Percentiles rank a stretch among this genome's conserved stretches.
These are phyloP conservation scores for Leucosporidium scottii DNA, from an alignment of 768 basidiomycete species.

Conservation along the genomic window DNA sequence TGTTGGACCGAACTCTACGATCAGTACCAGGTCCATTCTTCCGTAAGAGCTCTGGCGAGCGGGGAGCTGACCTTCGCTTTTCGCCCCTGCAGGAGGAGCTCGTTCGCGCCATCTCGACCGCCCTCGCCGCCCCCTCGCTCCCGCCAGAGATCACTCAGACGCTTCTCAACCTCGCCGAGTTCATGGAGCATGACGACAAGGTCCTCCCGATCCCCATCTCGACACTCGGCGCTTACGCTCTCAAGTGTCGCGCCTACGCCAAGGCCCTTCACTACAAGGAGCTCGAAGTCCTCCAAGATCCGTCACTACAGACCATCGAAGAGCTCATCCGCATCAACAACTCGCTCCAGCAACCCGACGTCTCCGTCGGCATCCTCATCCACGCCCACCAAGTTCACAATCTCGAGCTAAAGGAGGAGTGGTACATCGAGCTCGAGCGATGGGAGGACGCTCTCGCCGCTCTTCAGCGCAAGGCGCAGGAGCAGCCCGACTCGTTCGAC, in stretches of 20 bases:
- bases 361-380: constrained; percentile 91
- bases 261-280: constrained; percentile 99
- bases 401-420: constrained; percentile 87
- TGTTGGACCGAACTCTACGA: constrained; percentile 96
- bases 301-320: constrained; percentile 83
- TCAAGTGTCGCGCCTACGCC: constrained; percentile 88
- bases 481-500: constrained; percentile 69
- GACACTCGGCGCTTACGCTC: constrained; percentile 85
- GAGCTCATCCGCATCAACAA: constrained; percentile 94
- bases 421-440: constrained; percentile 92
- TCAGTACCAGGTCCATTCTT: constrained; percentile 69
- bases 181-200: constrained; percentile 99
- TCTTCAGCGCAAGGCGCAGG: constrained; percentile 68
- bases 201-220: constrained; percentile 86
- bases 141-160: constrained; percentile 86
- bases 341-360: constrained; percentile 91
- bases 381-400: constrained; percentile 85
- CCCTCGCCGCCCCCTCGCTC: constrained; percentile 63
- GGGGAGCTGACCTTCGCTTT: neutral
- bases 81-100: constrained; percentile 68
- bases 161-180: constrained; percentile 87
- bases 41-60: neutral
- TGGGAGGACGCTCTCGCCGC: constrained; percentile 90
- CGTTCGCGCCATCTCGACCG: constrained; percentile 77
- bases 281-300: constrained; percentile 82